Conservation (phyloP, 2,329 filamentous ascomycete genomes). For the Verticillium zaregamsianum region DNA sequence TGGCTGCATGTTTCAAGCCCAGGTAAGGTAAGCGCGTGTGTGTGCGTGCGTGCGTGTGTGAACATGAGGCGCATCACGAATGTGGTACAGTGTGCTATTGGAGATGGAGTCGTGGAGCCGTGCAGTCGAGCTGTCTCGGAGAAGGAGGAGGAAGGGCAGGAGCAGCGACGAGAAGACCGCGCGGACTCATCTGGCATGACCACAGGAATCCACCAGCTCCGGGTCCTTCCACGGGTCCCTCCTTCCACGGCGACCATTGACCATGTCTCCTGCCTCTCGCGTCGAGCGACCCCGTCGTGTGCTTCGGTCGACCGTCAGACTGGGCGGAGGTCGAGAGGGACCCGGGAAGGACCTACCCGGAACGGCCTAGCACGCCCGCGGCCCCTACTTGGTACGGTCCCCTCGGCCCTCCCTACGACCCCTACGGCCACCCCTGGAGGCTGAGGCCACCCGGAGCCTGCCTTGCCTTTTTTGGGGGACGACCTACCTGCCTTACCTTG, state of each 20-base stretch:
- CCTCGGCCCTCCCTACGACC: neutral
- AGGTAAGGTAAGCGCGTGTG: neutral
- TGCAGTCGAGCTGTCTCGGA: neutral
- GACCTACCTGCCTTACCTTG: too few species aligned
- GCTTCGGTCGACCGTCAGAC: neutral
- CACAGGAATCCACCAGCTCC: neutral
- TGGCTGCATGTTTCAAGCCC: neutral
- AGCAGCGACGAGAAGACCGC: neutral
- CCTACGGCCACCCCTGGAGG: too few species aligned
- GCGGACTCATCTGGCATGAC: neutral
- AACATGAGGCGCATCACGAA: too few species aligned
- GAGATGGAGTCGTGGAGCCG: too few species aligned
- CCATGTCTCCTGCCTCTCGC: slow-evolving; percentile 1
- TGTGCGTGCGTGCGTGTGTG: too few species aligned
- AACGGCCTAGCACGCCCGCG: neutral
- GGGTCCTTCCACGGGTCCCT: neutral
- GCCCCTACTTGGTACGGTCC: neutral
- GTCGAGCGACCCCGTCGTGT: neutral
- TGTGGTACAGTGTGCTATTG: neutral
- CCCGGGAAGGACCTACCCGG: neutral
- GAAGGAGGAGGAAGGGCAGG: neutral
- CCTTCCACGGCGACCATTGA: neutral
- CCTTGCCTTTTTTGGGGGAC: too few species aligned
- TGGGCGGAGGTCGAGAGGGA: neutral
- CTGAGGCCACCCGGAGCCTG: too few species aligned